phyloP scores from a whole-genome alignment of 129 eudicot genomes.

The Logfia minima region DNA sequence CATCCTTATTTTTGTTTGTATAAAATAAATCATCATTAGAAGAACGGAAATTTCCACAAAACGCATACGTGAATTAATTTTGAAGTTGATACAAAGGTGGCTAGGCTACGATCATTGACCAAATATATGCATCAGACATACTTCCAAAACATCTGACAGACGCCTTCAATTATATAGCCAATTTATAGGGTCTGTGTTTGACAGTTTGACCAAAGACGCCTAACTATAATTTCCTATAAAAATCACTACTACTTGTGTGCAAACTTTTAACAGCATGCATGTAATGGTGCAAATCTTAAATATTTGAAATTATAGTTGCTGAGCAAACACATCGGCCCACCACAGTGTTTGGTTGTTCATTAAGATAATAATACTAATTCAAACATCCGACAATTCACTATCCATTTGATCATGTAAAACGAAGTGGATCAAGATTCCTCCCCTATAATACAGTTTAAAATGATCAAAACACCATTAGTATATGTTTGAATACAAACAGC shows the following conservation, averaged over 20 bases:
- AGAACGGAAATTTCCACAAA: not conserved
- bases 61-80: no score
- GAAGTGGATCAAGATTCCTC: conserved; percentile 37
- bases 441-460: conserved; percentile 19
- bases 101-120: not conserved
- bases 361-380: conserved; percentile 32
- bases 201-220: conserved; percentile 21
- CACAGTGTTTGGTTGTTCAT: conserved; percentile 21
- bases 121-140: not conserved
- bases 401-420: conserved; percentile 21
- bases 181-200: conserved; percentile 7
- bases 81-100: conserved; percentile 1
- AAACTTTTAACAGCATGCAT: conserved; percentile 14
- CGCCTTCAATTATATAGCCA: conserved; percentile 24
- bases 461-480: conserved; percentile 10
- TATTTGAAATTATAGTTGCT: not conserved
- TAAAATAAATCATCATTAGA: not conserved
- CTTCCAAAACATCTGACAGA: conserved; percentile 21
- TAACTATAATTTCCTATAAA: conserved; percentile 3
- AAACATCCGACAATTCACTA: conserved; percentile 30
- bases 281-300: conserved; percentile 11
- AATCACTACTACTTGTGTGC: conserved; percentile 30
- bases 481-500: conserved; percentile 23
- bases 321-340: conserved; percentile 39
- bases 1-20: not conserved